These are phyloP conservation scores for Nemania bipapillata DNA, from an alignment of 2,329 filamentous ascomycete species.

Conservation along the genomic window DNA sequence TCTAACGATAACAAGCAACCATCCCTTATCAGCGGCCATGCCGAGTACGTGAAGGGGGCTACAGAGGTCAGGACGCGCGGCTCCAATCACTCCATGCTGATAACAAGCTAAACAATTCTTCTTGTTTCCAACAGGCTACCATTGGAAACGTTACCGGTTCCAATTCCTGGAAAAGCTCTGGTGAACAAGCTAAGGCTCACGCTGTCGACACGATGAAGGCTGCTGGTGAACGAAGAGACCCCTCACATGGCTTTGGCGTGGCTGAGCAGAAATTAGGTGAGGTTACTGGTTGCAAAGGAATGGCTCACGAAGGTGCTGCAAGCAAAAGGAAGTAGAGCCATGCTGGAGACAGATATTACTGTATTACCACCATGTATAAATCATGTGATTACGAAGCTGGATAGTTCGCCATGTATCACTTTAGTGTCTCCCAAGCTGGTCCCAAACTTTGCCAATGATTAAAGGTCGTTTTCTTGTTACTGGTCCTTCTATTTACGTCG, in stretches of 20 bases:
- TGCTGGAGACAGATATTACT: conserved; percentile 4
- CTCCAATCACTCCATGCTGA: neutral
- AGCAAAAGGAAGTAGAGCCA: conserved; percentile 54
- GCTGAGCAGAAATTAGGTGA: conserved; percentile 73
- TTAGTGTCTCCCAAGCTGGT: too few species aligned
- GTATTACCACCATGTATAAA: conserved; percentile 13
- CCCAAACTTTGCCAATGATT: too few species aligned
- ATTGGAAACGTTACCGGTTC: conserved; percentile 72
- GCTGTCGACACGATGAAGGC: conserved; percentile 72
- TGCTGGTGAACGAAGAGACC: conserved; percentile 67
- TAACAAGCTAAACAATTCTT: conserved; percentile 7
- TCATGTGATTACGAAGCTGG: neutral
- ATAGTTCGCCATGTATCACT: neutral
- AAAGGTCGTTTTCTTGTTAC: too few species aligned
- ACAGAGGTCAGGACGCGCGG: conserved; percentile 64
- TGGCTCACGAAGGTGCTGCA: conserved; percentile 70
- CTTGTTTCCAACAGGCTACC: conserved; percentile 58
- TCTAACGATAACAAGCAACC: conserved; percentile 56
- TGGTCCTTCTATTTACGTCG: too few species aligned
- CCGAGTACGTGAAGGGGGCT: conserved; percentile 75
- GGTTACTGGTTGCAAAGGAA: conserved; percentile 73
- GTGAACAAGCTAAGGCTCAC: conserved; percentile 71
- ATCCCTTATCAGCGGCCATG: conserved; percentile 71
- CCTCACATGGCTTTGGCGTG: conserved; percentile 68
- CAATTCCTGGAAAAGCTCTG: conserved; percentile 71